These are phyloP conservation scores for Neurospora sp. DNA, from an alignment of 495 filamentous ascomycete genomes.

Conservation along the genomic window DNA sequence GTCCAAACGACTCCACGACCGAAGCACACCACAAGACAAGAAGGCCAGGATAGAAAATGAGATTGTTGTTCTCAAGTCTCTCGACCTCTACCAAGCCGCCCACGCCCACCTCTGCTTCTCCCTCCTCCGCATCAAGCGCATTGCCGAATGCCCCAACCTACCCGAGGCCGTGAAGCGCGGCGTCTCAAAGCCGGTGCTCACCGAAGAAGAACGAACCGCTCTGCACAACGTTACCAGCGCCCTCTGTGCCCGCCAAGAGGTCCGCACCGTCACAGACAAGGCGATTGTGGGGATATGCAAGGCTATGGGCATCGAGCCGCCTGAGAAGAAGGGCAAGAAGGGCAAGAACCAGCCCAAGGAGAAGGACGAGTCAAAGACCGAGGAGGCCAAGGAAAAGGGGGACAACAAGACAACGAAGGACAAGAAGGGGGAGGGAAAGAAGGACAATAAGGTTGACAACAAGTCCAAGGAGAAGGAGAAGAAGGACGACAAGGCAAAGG, in stretches of 20 bases:
- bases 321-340: constrained; percentile 24
- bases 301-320: constrained; percentile 48
- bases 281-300: constrained; percentile 53
- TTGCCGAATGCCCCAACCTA: constrained; percentile 42
- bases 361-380: neutral
- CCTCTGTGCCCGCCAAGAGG: constrained; percentile 65
- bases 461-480: constrained; percentile 11
- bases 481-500: constrained; percentile 10
- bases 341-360: constrained; percentile 11
- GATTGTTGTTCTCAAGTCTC: constrained; percentile 58
- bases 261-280: constrained; percentile 56
- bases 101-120: constrained; percentile 65
- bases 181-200: constrained; percentile 33
- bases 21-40: constrained; percentile 43
- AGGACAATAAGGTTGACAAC: constrained; percentile 12
- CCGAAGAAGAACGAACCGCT: constrained; percentile 36
- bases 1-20: constrained; percentile 62
- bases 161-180: constrained; percentile 43
- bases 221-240: constrained; percentile 68
- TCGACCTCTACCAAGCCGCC: constrained; percentile 57
- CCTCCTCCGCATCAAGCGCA: constrained; percentile 60
- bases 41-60: constrained; percentile 56
- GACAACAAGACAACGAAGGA: neutral
- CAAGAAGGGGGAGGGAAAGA: constrained; percentile 3
- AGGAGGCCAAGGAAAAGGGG: constrained; percentile 2